Base-by-base conservation (phyloP, 1,284 basidiomycete genomes). In the Albatrellus sp. region DNA sequence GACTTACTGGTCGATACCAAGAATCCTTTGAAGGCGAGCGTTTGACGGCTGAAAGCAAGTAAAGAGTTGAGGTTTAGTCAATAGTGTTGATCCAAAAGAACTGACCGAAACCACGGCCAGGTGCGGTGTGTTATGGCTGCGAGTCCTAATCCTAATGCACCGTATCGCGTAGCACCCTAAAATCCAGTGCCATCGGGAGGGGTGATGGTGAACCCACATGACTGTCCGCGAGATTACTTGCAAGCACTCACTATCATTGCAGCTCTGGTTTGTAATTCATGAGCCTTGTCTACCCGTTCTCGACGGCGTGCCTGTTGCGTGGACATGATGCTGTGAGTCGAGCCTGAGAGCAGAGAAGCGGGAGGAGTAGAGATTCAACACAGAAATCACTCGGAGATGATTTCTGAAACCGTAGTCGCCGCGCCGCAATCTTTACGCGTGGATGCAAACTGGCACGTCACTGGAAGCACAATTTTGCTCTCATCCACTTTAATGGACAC, bases 21-120 rank as follows among this genome's bases (percentile, higher is more conserved):
- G 60, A 88, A 90, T 1, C 71, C 77, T 61, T 92, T 92, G 66
- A 90, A 77, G 1, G 81, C 76, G 34, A 88, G 68, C 1, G 86
- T 85, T 60, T 90, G 88, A 40, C 78, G 74, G 50, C 86, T 88
- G 51, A 13, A 42, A 28, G 39, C 8, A 40, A 37, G n/a, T n/a
- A n/a, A n/a, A n/a, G n/a, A 29, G 30, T 33, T 8, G 39, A 16
- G 5, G 20, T n/a, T 17, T 49, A 6, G 29, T 24, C 30, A 34
- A 45, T 11, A 17, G 36, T 13, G 12, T 12, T 11, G 19, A 37
- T 42, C 31, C 31, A 29, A 29, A 4, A n/a, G 29, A n/a, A 51
- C 64, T 54, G 55, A 86, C 84, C 80, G 69, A 60, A 91, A 90
- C 14, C 68, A 51, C n/a, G 87, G 87, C 77, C 79, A 90, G 31